Base-by-base conservation (phyloP, 768 basidiomycete species). In the Mrakia blollopis region DNA sequence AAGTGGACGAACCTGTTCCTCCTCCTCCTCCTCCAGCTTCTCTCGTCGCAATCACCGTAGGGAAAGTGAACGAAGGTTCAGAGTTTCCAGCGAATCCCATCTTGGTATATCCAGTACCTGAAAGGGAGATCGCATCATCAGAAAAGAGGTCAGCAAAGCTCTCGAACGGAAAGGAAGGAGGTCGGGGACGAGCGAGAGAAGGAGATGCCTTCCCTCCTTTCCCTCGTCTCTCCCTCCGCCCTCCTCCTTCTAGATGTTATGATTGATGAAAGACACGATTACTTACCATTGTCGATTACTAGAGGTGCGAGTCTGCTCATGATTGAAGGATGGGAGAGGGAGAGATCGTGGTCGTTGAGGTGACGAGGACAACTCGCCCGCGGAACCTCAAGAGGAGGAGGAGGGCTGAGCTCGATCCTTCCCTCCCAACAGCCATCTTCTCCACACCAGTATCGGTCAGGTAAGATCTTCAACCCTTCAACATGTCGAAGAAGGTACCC, bases 61-160 rank as follows among this genome's bases (percentile, higher is more conserved):
- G 96, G 82, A 98, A 97, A n/a, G 98, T 94, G 82, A 96, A 99
- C 13, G 96, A 98, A 28, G 97, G 97, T 85, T 98, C 95, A 65
- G 94, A 97, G 85, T 99, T 99, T 73, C 96, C 96, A 62, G 97
- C 95, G 85, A 97, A 98, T 50, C 96, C 96, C 84, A 98, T 91
- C 88, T 98, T 98, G 16, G 95, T 96, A 84, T 88, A 98, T 47
- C 96, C 95, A 63, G 95, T 97, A 68, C 76, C 76, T 77, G 54
- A 3, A 25, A 1, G 8, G n/a, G n/a, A 0, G 23, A 28, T 18
- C 37, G n/a, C 61, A n/a, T 28, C 18, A 23, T 37, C n/a, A 35
- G 23, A 30, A 14, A 54, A 6, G 11, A 41, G 63, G 65, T 68
- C 65, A 68, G 65, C 37, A 41, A 23, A 68, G 37, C 65, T 68